Percentiles rank a stretch among this genome's conserved stretches.
Evolutionary conservation across 371 early-diverging fungal genomes (phyloP).

Genomic region (Mucor circinelloides): DNA sequence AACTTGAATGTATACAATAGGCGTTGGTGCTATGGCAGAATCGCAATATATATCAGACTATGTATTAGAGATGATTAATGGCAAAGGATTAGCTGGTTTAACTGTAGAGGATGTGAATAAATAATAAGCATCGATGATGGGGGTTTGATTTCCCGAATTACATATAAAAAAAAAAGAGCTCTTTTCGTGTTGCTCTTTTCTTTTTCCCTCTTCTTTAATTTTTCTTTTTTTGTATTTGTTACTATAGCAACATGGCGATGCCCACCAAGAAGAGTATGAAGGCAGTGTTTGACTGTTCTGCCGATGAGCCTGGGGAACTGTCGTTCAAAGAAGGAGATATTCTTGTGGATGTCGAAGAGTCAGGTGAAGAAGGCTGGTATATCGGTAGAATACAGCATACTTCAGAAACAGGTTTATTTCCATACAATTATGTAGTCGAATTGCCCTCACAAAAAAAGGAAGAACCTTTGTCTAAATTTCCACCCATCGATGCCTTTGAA

Average conservation of each 20-base stretch:
- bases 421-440: slow-evolving; percentile 55
- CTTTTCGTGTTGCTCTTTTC: neutral
- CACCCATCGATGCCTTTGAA: slow-evolving; percentile 31
- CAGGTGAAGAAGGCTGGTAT: slow-evolving; percentile 66
- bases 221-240: neutral
- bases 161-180: neutral
- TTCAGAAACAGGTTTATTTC: slow-evolving; percentile 53
- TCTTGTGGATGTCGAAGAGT: slow-evolving; percentile 53
- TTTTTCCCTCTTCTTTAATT: neutral
- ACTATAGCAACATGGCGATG: slow-evolving; percentile 6
- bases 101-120: neutral
- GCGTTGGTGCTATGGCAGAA: slow-evolving; percentile 32
- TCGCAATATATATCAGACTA: slow-evolving; percentile 11
- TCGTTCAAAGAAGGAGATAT: slow-evolving; percentile 62
- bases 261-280: slow-evolving; percentile 38
- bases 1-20: neutral
- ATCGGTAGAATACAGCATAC: slow-evolving; percentile 54
- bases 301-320: slow-evolving; percentile 62
- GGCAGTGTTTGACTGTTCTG: slow-evolving; percentile 66
- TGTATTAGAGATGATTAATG: neutral
- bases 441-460: neutral
- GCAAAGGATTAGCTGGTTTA: neutral
- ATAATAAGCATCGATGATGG: neutral
- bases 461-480: neutral
- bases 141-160: neutral